These are phyloP conservation scores for Apophysomyces ossiformis DNA, from an alignment of 371 early-diverging fungal species.

Conservation along the genomic window DNA sequence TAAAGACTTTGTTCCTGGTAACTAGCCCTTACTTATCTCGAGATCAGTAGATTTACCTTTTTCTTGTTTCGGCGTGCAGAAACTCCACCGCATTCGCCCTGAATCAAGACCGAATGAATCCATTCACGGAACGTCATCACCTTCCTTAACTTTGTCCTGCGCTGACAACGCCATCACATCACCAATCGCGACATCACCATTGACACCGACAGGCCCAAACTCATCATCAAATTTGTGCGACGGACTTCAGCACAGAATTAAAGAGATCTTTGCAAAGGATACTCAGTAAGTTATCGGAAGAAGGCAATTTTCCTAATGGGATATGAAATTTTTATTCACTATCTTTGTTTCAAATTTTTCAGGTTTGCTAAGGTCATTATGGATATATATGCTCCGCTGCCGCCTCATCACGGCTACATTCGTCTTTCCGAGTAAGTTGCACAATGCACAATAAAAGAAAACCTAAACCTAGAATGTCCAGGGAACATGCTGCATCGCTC, in stretches of 20 bases:
- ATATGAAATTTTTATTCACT: background rate
- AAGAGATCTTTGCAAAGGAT: conserved; percentile 32
- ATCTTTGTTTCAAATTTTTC: background rate
- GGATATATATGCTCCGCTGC: conserved; percentile 15
- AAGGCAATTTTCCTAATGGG: no score
- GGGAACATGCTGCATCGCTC: background rate
- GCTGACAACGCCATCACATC: conserved; percentile 13
- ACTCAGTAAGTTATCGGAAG: conserved; percentile 17
- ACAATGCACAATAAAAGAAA: background rate
- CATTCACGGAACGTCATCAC: conserved; percentile 17
- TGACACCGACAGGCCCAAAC: conserved; percentile 14
- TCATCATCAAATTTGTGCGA: conserved; percentile 8
- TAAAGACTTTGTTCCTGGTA: conserved; percentile 60
- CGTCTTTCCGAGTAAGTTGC: background rate
- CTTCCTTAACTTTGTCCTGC: conserved; percentile 10
- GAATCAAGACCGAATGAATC: conserved; percentile 24
- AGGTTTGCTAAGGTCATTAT: conserved; percentile 26
- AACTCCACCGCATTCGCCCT: conserved; percentile 25
- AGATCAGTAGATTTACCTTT: no score
- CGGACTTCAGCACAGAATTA: conserved; percentile 28
- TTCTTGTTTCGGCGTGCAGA: conserved; percentile 11
- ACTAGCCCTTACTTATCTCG: background rate
- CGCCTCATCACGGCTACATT: conserved; percentile 5
- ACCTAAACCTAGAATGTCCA: background rate
- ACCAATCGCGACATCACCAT: conserved; percentile 13